Evolutionary conservation across 1,284 basidiomycete species (phyloP), one percentile per base, ranked within the genome.

Genomic region (Vanrija sp.): DNA sequence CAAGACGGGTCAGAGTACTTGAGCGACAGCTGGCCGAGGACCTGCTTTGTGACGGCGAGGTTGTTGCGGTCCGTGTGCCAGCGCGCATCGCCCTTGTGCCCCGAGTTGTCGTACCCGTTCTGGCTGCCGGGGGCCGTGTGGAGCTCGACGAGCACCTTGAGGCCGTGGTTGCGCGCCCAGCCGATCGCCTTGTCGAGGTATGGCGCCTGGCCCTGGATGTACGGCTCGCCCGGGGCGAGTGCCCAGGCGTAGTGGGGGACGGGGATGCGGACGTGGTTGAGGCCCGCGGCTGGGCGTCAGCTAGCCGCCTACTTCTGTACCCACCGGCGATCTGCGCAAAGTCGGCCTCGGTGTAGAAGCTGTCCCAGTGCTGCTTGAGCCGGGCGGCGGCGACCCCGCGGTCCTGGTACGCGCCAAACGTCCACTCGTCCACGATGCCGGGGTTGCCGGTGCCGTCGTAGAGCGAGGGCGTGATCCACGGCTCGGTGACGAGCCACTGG

Each of bases 71-170:
- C 18, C 27, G 41, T 37, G 16, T 47, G 37, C 31, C 36, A 49
- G 25, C 18, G 19, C 22, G 47, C 24, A 36, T 25, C n/a, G 37
- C 57, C 57, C 12, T 18, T 19, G 41, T 85, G 85, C 4, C 91
- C 91, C 18, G 87, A 90, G 75, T 91, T 91, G 75, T 92, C 89
- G 54, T 85, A 89, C 7, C 78, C 78, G 67, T 82, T 91, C 76
- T 93, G 86, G 63, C 85, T 87, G n/a, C 88, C 89, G 1, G 89
- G 89, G 18, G 83, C 87, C 47, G 89, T 88, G 69, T 93, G 89
- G 20, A 78, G 59, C 53, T 78, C 72, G 37, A 75, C 56, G 45
- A 95, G 84, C 55, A 96, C 79, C 71, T 92, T 93, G 56, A 97
- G 72, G 6, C 84, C 83, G 66, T 90, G 75, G 35, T 84, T 83